Base-by-base conservation (phyloP, 768 basidiomycete genomes). In the Russula sp. region DNA sequence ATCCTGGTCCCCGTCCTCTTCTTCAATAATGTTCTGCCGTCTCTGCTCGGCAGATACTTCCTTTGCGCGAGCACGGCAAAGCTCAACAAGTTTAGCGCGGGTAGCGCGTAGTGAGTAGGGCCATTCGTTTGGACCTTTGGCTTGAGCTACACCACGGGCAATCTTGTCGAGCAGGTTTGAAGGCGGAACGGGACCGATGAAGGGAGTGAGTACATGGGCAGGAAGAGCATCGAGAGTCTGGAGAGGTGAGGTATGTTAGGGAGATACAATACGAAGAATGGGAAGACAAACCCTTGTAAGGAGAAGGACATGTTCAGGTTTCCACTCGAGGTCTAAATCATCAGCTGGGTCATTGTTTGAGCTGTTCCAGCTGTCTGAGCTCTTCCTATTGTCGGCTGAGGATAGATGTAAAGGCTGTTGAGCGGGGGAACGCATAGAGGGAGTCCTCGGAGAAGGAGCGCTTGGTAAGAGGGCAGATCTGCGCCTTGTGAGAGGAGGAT, bases 91-190 rank as follows among this genome's bases (percentile, higher is more conserved):
- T 73, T 91, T 92, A 70, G 84, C 79, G 64, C 91, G 89, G 9
- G 91, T 94, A 42, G 88, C 84, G 58, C 88, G 87, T 53, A 89
- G 70, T 27, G 91, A 90, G 70, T 93, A 89, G 1, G 88, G 87
- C 91, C 91, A 94, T 61, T 89, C 89, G 37, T 77, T 73, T 14
- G 87, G 81, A 6, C 87, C 89, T 71, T 91, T 91, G 55, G 87
- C 86, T 34, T 87, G 78, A 9, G 81, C 76, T 64, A 94, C 84
- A 57, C 89, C 85, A 14, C 88, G 84, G 11, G 91, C 89, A 67
- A 94, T 85, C 77, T 89, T 91, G 74, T 94, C 90, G 63, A 94
- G 84, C 22, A 93, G 82, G 72, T 93, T 93, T 14, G 88, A 85
- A 37, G 91, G 91, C 1, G 91, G 91, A 20, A 93, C 82, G 50